Conservation (phyloP, 148 eudicot genomes). For the Mesembryanthemum crystallinum region DNA sequence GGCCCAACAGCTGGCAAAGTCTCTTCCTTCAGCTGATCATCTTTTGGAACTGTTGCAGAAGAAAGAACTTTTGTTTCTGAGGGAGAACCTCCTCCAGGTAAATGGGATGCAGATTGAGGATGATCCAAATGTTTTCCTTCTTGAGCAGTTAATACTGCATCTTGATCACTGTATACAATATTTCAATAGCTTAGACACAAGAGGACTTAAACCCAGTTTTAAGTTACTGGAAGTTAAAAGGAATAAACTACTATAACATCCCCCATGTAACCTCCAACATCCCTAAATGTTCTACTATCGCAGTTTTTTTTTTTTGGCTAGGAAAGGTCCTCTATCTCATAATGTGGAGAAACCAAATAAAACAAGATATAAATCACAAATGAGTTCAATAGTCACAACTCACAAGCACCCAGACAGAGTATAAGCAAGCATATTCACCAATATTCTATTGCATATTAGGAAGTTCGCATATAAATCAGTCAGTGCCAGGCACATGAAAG, state of each 20-base stretch:
- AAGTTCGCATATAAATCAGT: not conserved
- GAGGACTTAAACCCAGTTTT: not conserved
- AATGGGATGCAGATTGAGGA: constrained; percentile 28
- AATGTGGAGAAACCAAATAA: not conserved
- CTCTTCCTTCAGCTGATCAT: constrained; percentile 47
- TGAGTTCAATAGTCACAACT: not conserved
- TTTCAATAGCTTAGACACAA: constrained; percentile 4
- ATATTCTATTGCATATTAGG: not conserved
- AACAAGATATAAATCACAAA: not conserved
- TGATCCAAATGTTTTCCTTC: constrained; percentile 30
- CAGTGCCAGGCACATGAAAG: not conserved
- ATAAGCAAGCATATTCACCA: not conserved
- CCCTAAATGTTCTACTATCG: not conserved
- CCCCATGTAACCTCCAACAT: not conserved
- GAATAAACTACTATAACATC: not conserved
- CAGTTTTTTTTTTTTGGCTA: not conserved
- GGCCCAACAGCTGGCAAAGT: constrained; percentile 39
- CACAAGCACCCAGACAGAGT: not conserved
- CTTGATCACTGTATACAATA: constrained; percentile 43
- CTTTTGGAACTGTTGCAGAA: constrained; percentile 22
- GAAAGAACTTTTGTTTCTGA: constrained; percentile 28
- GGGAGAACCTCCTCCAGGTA: constrained; percentile 23
- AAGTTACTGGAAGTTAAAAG: not conserved
- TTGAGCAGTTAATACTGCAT: constrained; percentile 28
- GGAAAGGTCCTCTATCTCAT: not conserved